Evolutionary conservation across 768 basidiomycete genomes (phyloP).

Genomic region (Suillus plorans): DNA sequence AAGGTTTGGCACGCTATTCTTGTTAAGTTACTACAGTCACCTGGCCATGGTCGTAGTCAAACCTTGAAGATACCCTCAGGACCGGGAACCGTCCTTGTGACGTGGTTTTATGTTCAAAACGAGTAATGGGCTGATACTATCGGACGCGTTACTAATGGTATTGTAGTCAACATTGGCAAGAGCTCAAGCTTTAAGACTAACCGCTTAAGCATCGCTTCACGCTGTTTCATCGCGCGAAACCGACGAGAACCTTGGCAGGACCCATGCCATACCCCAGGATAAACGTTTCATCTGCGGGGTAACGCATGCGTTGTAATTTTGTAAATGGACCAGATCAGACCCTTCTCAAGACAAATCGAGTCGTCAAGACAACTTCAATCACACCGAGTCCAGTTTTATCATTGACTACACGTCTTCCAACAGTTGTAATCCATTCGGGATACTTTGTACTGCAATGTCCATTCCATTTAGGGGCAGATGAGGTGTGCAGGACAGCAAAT

Average conservation of each 20-base stretch:
- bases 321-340: not conserved
- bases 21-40: no score
- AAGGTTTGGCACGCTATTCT: no score
- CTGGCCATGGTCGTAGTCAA: no score
- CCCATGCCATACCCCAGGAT: no score
- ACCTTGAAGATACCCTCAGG: no score
- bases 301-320: not conserved
- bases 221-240: not conserved
- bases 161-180: not conserved
- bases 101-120: no score
- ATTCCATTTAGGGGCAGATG: not conserved
- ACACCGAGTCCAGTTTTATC: not conserved
- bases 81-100: no score
- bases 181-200: not conserved
- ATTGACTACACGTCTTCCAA: not conserved
- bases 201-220: no score
- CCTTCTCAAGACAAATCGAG: not conserved
- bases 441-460: no score
- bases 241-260: not conserved
- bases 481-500: not conserved
- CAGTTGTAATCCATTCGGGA: not conserved
- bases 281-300: not conserved
- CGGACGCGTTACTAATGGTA: not conserved
- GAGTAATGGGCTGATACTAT: no score
- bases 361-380: not conserved